Evolutionary conservation across 2,329 filamentous ascomycete species (phyloP).

Genomic region (Clarireedia paspali): DNA sequence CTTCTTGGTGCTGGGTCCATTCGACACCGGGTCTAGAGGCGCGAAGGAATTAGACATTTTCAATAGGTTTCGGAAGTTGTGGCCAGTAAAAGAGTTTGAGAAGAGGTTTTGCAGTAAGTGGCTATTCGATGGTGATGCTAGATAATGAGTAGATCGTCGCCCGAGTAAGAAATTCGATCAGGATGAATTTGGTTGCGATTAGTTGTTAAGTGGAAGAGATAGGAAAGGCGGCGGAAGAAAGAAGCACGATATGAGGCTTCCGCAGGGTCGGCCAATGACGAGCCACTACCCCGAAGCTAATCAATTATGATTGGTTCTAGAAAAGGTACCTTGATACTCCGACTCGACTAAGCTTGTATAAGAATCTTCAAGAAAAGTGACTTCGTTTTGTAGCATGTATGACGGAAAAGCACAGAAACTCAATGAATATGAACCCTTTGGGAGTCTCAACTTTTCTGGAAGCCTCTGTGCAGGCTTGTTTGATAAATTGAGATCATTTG

Average conservation of each 20-base stretch:
- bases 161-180: not conserved
- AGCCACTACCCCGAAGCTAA: not conserved
- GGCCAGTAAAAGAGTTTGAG: not conserved
- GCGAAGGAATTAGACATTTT: slow-evolving; percentile 33
- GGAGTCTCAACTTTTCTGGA: too few relatives aligned
- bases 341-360: not conserved
- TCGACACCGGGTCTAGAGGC: slow-evolving; percentile 42
- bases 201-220: not conserved
- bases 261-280: slow-evolving; percentile 4
- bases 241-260: not conserved
- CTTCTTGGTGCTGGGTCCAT: slow-evolving; percentile 51
- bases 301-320: not conserved
- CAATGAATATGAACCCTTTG: too few relatives aligned
- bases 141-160: too few relatives aligned
- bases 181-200: not conserved
- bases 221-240: not conserved
- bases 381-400: not conserved
- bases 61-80: slow-evolving; percentile 10
- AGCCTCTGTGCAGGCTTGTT: too few relatives aligned
- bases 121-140: too few relatives aligned
- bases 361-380: not conserved
- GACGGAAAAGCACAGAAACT: too few relatives aligned
- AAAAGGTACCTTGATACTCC: not conserved
- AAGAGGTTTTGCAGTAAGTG: not conserved
- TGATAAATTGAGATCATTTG: too few relatives aligned